A percentile compares a stretch with the other conserved stretches of the same genome.
phyloP scores from a whole-genome alignment of 2,329 filamentous ascomycete species.

The Lachnellula suecica region DNA sequence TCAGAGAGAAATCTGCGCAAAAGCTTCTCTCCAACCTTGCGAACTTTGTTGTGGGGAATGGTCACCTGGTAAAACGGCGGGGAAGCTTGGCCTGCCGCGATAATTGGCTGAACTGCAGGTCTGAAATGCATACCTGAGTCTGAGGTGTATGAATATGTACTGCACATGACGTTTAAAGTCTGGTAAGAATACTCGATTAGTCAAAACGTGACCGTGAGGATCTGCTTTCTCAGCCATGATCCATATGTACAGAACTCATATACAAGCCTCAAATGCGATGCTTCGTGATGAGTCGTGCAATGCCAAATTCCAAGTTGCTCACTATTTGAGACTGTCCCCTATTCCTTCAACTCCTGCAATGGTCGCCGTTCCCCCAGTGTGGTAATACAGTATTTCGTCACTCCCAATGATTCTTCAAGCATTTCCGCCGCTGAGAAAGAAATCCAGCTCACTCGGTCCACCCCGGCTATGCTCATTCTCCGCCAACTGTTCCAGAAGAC shows the following conservation, averaged over 20 bases:
- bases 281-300: background rate
- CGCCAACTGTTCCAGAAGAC: slow-evolving; percentile 75
- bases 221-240: too few species aligned
- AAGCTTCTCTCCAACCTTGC: too few species aligned
- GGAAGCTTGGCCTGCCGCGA: too few species aligned
- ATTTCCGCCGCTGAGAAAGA: slow-evolving; percentile 55
- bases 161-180: background rate
- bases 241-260: too few species aligned
- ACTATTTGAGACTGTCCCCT: background rate
- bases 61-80: too few species aligned
- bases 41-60: too few species aligned
- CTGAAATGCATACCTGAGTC: too few species aligned
- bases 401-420: background rate
- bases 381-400: background rate
- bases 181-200: background rate
- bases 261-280: too few species aligned
- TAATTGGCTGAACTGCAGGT: too few species aligned
- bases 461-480: slow-evolving; percentile 74
- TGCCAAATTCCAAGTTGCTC: background rate
- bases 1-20: too few species aligned
- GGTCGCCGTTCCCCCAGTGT: background rate
- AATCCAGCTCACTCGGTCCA: slow-evolving; percentile 73
- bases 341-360: background rate
- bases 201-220: background rate
- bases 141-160: too few species aligned